Conservation (phyloP, 768 basidiomycete genomes). For the Hortiboletus campestris region DNA sequence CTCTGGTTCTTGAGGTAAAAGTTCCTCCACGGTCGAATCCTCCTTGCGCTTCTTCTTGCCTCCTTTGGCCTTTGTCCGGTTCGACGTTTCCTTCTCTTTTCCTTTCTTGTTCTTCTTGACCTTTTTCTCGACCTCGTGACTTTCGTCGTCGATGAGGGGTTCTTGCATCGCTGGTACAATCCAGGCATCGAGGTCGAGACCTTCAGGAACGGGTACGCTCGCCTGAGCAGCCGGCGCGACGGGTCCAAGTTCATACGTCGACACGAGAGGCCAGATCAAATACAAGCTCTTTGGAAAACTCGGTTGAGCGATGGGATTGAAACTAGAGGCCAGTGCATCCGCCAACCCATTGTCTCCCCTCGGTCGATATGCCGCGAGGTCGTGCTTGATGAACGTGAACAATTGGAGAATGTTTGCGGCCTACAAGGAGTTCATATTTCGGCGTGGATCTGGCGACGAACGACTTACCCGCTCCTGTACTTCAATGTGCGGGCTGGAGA, state of each 20-base stretch:
- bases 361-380: constrained; percentile 57
- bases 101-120: constrained; percentile 43
- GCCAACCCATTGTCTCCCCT: constrained; percentile 36
- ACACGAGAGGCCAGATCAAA: constrained; percentile 79
- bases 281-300: constrained; percentile 87
- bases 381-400: constrained; percentile 72
- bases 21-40: constrained; percentile 21
- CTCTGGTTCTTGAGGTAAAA: constrained; percentile 39
- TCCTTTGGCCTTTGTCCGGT: constrained; percentile 29
- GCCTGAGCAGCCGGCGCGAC: constrained; percentile 80
- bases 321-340: constrained; percentile 37
- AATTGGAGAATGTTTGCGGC: constrained; percentile 79
- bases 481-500: constrained; percentile 69
- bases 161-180: constrained; percentile 63
- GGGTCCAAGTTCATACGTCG: constrained; percentile 78
- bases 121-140: constrained; percentile 39
- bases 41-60: constrained; percentile 49
- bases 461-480: constrained; percentile 84
- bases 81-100: constrained; percentile 43
- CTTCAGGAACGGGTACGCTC: constrained; percentile 78
- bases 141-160: constrained; percentile 28
- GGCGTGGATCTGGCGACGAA: not conserved
- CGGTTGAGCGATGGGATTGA: constrained; percentile 39
- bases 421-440: constrained; percentile 37
- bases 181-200: constrained; percentile 82